phyloP scores from a whole-genome alignment of 2,329 filamentous ascomycete species.

The Pseudovirgaria hyperparasitica region DNA sequence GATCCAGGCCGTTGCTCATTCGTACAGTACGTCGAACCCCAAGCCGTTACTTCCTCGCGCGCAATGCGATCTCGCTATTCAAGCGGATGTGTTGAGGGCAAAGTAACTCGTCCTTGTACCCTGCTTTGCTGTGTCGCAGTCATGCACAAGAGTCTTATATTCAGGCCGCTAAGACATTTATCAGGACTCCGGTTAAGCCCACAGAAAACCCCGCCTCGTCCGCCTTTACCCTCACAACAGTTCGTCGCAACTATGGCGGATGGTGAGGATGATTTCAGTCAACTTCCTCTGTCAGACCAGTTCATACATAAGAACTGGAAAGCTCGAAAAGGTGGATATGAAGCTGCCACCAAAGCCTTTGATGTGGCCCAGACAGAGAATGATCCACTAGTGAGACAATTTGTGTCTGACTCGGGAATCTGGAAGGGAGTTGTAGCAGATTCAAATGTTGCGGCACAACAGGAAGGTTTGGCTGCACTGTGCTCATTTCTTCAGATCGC shows the following conservation, averaged over 20 bases:
- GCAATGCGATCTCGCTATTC: too few relatives aligned
- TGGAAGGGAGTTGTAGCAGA: conserved; percentile 92
- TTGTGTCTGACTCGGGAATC: conserved; percentile 67
- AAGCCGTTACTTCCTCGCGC: background rate
- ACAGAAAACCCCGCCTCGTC: background rate
- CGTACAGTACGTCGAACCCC: background rate
- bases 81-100: too few relatives aligned
- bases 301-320: conserved; percentile 96
- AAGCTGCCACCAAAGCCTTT: conserved; percentile 82
- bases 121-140: too few relatives aligned
- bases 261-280: conserved; percentile 69
- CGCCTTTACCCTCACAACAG: conserved; percentile 1
- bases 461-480: conserved; percentile 77
- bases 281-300: conserved; percentile 64
- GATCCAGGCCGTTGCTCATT: too few relatives aligned
- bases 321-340: conserved; percentile 87
- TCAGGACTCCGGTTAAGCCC: conserved; percentile 5
- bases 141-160: too few relatives aligned
- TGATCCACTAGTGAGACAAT: conserved; percentile 76
- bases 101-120: too few relatives aligned
- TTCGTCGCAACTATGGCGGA: conserved; percentile 62
- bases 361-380: conserved; percentile 72
- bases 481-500: conserved; percentile 90
- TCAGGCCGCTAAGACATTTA: too few relatives aligned
- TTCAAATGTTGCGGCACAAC: conserved; percentile 92